These are phyloP conservation scores for Brassica rapa DNA, from an alignment of 345 rosid genomes.

Conservation along the genomic window DNA sequence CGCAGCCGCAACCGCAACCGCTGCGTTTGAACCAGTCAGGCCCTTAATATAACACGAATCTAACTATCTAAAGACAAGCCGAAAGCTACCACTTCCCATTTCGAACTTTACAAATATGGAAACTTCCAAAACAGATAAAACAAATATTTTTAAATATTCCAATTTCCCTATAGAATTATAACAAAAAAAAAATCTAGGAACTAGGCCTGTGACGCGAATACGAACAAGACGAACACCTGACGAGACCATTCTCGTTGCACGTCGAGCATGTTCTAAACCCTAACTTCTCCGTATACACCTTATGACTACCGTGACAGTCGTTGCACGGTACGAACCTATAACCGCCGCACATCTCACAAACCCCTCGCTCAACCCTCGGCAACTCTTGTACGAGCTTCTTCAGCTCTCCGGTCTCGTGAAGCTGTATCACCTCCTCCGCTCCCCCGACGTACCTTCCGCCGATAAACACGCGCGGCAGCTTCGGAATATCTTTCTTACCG, in stretches of 20 bases:
- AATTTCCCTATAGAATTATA: constrained; percentile 1
- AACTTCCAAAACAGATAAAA: constrained; percentile 7
- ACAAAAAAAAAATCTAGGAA: constrained; percentile 21
- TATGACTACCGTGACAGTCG: constrained; percentile 77
- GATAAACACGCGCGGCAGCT: constrained; percentile 74
- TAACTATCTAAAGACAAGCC: constrained; percentile 24
- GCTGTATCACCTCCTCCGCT: constrained; percentile 69
- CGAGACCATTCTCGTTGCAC: constrained; percentile 88
- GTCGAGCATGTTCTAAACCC: constrained; percentile 63
- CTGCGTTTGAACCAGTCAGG: no score
- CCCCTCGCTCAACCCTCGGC: constrained; percentile 49
- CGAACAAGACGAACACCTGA: constrained; percentile 76
- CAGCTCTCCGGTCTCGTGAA: constrained; percentile 86
- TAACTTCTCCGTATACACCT: constrained; percentile 60
- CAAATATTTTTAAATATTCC: constrained; percentile 17
- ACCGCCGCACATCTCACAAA: constrained; percentile 71
- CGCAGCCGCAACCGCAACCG: no score
- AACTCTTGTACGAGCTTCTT: constrained; percentile 70
- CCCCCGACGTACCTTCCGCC: constrained; percentile 88
- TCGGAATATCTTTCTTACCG: background rate
- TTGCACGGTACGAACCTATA: constrained; percentile 65
- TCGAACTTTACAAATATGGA: constrained; percentile 33
- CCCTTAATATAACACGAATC: background rate
- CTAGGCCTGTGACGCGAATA: constrained; percentile 37
- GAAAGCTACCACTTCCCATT: constrained; percentile 6